Base-by-base conservation (phyloP, 495 filamentous ascomycete genomes). In the Penicillium paradoxum region DNA sequence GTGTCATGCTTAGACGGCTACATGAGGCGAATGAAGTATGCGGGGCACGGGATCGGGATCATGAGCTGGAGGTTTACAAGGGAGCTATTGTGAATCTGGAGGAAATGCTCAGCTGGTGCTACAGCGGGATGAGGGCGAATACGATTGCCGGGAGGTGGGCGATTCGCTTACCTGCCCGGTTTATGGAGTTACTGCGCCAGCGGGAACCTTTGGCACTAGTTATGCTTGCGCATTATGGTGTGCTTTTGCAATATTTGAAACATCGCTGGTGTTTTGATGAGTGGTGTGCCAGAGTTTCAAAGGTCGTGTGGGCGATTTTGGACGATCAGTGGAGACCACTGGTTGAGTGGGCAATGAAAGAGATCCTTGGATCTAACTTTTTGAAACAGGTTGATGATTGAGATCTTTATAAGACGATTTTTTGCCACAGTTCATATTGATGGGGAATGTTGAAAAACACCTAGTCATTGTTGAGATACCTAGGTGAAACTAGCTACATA, bases 141-240 rank as follows among this genome's bases (percentile, higher is more conserved):
- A 58, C 60, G 2, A 51, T 69, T 34, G 65, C 64, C 9, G 65
- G 60, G 10, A 52, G 63, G 13, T 83, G 74, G 78, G 76, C 71
- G 4, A 75, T 83, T 22, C 76, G 73, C 34, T 54, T 83, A 14
- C 73, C 74, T 2, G 52, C 68, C 1, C 57, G 69, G 6, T 86
- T 81, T 57, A 60, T 83, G 45, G 69, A 73, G 6, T 66, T 79
- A 27, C 70, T 83, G 0, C 73, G 73, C 3, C 64, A 78, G 50
- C 72, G 66, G 11, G 72, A 77, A 13, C 82, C 84, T 0, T 68
- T 84, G 32, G 79, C 85, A 1, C 57, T 81, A 21, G 67, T 77
- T 5, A 66, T 81, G 50, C 55, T 81, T 19, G 72, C 72, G 1
- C 70, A 79, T 46, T 79, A 73, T 63, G 76, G 68, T 41, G 67